A percentile compares a stretch with the other conserved stretches of the same genome.
Evolutionary conservation across 768 basidiomycete species (phyloP).

Genomic region (Hygrophoropsis aurantiaca): DNA sequence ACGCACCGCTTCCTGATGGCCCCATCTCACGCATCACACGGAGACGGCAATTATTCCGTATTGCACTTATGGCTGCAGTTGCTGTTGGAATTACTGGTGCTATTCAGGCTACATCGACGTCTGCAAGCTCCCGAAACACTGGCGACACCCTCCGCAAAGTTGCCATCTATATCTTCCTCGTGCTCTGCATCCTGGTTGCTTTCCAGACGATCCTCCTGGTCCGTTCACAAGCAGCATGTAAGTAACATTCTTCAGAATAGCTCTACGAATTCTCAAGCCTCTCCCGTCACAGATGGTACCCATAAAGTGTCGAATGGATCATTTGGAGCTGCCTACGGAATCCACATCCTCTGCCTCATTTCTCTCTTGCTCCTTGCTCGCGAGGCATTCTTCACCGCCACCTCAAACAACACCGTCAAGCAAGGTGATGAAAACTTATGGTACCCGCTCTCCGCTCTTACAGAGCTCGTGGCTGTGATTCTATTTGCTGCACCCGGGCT

Average conservation of each 20-base stretch:
- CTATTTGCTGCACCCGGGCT: constrained; percentile 32
- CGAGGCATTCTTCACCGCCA: constrained; percentile 30
- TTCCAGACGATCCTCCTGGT: constrained; percentile 23
- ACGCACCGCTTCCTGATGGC: constrained; percentile 20
- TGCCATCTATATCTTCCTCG: constrained; percentile 26
- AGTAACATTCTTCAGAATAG: constrained; percentile 1
- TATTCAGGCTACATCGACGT: constrained; percentile 13
- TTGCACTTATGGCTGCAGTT: constrained; percentile 22
- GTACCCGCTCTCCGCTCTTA: constrained; percentile 32
- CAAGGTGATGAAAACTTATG: constrained; percentile 31
- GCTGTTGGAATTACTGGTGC: constrained; percentile 25
- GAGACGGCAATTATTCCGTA: constrained; percentile 21
- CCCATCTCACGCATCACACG: constrained; percentile 21
- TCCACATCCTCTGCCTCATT: constrained; percentile 24
- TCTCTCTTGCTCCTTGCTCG: constrained; percentile 25
- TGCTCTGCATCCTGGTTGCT: constrained; percentile 25
- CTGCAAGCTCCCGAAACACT: constrained; percentile 5
- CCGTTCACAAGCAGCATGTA: constrained; percentile 12
- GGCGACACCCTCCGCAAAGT: constrained; percentile 23
- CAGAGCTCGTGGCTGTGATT: constrained; percentile 30
- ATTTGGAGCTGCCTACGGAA: constrained; percentile 21
- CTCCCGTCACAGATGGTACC: constrained; percentile 13
- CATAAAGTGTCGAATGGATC: constrained; percentile 13
- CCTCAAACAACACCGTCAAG: constrained; percentile 11
- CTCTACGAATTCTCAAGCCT: not conserved